Conservation (phyloP, 192 early-diverging fungal species). For the Coemansia sp. region DNA sequence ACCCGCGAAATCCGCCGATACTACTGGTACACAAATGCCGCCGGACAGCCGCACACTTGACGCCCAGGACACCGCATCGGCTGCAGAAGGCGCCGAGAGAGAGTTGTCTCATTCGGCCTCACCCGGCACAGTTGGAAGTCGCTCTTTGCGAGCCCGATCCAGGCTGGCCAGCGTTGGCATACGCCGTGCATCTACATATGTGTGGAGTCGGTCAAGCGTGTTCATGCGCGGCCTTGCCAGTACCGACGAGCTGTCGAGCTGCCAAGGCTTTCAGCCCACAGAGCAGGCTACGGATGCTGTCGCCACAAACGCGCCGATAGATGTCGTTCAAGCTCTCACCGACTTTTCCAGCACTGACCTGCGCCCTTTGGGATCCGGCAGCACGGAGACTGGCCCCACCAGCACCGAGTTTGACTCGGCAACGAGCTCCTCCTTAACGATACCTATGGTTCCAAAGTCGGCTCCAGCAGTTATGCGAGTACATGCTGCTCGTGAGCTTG, state of each 20-base stretch:
- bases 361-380: not conserved
- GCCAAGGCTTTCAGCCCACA: not conserved
- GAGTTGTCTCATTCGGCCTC: conserved; percentile 4
- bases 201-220: conserved; percentile 47
- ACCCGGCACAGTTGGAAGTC: conserved; percentile 11
- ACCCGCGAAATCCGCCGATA: not conserved
- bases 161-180: conserved; percentile 41
- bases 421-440: not conserved
- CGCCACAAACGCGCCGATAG: not conserved
- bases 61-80: not conserved
- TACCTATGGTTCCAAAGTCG: conserved; percentile 1
- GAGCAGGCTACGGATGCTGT: not conserved
- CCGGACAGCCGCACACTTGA: not conserved
- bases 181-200: conserved; percentile 46
- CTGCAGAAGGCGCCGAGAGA: not conserved
- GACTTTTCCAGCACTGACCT: not conserved
- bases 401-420: conserved; percentile 13
- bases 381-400: conserved; percentile 16
- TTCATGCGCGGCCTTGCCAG: conserved; percentile 45
- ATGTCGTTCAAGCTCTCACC: not conserved
- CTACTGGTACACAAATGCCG: not conserved
- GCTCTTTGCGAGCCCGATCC: conserved; percentile 38
- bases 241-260: conserved; percentile 27
- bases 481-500: conserved; percentile 46
- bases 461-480: conserved; percentile 48